Evolutionary conservation across 306 rosid genomes (phyloP), one percentile per base, ranked within the genome.

Genomic region (Pyrus communis): DNA sequence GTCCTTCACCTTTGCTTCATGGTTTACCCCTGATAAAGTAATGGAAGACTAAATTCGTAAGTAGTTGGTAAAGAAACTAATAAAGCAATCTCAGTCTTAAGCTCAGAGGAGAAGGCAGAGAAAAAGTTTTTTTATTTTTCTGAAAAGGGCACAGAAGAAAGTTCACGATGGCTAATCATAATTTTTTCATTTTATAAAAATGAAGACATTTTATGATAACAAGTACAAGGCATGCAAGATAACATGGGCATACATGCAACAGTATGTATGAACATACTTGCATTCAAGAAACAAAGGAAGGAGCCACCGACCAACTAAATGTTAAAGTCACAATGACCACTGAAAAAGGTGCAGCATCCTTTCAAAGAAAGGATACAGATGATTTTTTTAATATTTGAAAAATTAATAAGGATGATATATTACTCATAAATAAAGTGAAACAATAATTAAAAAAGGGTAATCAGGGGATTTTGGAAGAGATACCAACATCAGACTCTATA

Each of bases 1-100:
- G 63, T n/a, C 80, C 81, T 38, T 83, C 66, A 71, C 69, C 78
- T 75, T 33, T 31, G 27, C 81, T 58, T 80, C 91, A 25, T 52
- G 71, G 31, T 85, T 81, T 19, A 71, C 76, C 71, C 77, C 97
- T 91, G 96, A 33, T 38, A 70, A 78, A 75, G 71, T 4, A 74
- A 35, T 27, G 59, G 67, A n/a, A 60, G 23, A 67, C 30, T 18
- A 58, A 75, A 42, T 17, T 67, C 1, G 14, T 21, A 23, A 15
- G n/a, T 23, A 15, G 18, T 2, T 51, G 4, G 30, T 28, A 51
- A 60, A 66, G 27, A 66, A 66, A 10, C 49, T 27, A 35, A 66
- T 9, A 19, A 35, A 8, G 42, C 42, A 25, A 67, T 23, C 43
- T 73, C 23, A 69, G 22, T 31, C 12, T 21, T 64, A 6, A 49